Conservation (phyloP, 345 rosid species). For the Dipteronia dyeriana region DNA sequence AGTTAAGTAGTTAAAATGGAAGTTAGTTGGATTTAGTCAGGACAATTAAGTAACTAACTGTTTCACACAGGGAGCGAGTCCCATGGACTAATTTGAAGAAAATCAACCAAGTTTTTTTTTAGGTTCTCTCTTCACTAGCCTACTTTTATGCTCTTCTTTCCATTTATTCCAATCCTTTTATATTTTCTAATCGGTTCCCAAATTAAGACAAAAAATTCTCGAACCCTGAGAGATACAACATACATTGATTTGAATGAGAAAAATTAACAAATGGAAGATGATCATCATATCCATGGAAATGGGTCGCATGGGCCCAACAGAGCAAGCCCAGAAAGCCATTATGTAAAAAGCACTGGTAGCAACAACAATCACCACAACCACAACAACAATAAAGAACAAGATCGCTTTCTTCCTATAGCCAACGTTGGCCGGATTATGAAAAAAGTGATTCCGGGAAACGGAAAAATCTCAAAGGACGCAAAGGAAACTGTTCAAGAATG, state of each 20-base stretch:
- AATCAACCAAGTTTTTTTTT: slow-evolving; percentile 25
- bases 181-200: not conserved
- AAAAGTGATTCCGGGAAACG: slow-evolving; percentile 62
- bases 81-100: slow-evolving; percentile 18
- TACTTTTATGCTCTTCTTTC: slow-evolving; percentile 40
- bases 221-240: not conserved
- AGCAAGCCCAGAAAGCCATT: slow-evolving; percentile 60
- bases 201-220: slow-evolving; percentile 21
- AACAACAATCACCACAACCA: slow-evolving; percentile 16
- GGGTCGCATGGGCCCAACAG: slow-evolving; percentile 22
- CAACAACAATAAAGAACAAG: slow-evolving; percentile 55
- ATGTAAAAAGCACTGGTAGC: slow-evolving; percentile 30
- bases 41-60: slow-evolving; percentile 4
- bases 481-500: slow-evolving; percentile 81
- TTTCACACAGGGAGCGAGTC: slow-evolving; percentile 38
- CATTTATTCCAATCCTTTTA: slow-evolving; percentile 27
- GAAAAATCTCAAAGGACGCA: slow-evolving; percentile 71
- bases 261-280: slow-evolving; percentile 53
- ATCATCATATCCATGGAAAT: slow-evolving; percentile 37
- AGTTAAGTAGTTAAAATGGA: not conserved
- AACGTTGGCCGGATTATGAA: slow-evolving; percentile 82
- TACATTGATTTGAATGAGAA: not conserved
- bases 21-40: not conserved
- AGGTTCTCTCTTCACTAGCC: slow-evolving; percentile 36
- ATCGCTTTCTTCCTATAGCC: slow-evolving; percentile 70